Percentiles rank a stretch among this genome's conserved stretches.
Evolutionary conservation across 2,329 filamentous ascomycete species (phyloP).

Genomic region (Zopfia rhizophila): DNA sequence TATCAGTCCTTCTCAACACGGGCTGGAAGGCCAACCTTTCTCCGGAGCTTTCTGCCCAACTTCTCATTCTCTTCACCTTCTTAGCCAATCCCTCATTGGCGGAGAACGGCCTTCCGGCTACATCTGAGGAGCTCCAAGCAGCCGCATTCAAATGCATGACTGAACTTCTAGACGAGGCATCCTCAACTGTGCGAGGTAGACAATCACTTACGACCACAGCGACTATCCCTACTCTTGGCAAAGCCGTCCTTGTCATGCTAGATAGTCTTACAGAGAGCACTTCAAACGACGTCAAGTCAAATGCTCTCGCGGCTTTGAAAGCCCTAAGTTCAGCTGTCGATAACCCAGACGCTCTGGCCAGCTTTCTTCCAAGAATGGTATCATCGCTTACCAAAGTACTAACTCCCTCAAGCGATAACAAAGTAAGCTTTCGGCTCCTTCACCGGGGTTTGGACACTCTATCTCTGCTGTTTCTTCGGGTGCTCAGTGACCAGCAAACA

Average conservation of each 20-base stretch:
- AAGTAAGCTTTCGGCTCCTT: constrained; percentile 72
- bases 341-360: constrained; percentile 80
- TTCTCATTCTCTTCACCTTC: constrained; percentile 85
- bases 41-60: constrained; percentile 79
- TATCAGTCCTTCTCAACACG: constrained; percentile 76
- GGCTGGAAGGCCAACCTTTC: constrained; percentile 82
- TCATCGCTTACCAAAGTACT: constrained; percentile 82
- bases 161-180: constrained; percentile 71
- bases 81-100: constrained; percentile 77
- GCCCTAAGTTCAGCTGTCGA: constrained; percentile 71
- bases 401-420: constrained; percentile 72
- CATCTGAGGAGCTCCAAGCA: constrained; percentile 78
- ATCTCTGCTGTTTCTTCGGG: constrained; percentile 54
- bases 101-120: constrained; percentile 54
- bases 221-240: constrained; percentile 81
- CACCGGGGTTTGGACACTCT: constrained; percentile 70
- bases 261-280: constrained; percentile 74
- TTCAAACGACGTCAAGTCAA: constrained; percentile 75
- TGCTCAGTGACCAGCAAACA: constrained; percentile 59
- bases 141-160: constrained; percentile 77
- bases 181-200: constrained; percentile 59
- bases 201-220: constrained; percentile 64
- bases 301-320: constrained; percentile 73
- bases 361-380: constrained; percentile 87
- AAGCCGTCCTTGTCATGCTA: constrained; percentile 82